phyloP scores from a whole-genome alignment of 768 basidiomycete genomes.

The Sutorius australiensis region DNA sequence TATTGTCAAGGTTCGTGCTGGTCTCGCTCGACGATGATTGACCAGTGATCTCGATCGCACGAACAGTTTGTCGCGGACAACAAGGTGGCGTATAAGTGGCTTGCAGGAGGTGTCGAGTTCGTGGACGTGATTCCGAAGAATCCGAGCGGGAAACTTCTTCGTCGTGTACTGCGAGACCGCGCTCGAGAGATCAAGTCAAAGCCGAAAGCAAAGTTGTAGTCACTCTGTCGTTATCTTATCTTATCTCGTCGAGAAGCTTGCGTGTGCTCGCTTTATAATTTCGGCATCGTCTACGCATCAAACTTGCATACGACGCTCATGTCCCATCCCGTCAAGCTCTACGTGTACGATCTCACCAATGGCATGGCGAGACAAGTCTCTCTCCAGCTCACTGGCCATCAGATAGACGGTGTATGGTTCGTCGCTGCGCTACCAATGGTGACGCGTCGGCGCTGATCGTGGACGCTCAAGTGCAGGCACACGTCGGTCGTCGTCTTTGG shows the following conservation, averaged over 20 bases:
- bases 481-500: slow-evolving; percentile 87
- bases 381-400: slow-evolving; percentile 74
- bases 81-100: slow-evolving; percentile 55
- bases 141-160: slow-evolving; percentile 57
- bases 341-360: slow-evolving; percentile 88
- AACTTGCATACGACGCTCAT: neutral
- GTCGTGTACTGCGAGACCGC: slow-evolving; percentile 50
- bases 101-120: slow-evolving; percentile 58
- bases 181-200: slow-evolving; percentile 33
- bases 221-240: neutral
- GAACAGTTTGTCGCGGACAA: slow-evolving; percentile 50
- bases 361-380: slow-evolving; percentile 82
- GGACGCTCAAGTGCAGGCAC: slow-evolving; percentile 55
- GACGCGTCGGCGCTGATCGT: slow-evolving; percentile 5
- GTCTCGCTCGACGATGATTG: neutral
- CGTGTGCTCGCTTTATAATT: slow-evolving; percentile 10
- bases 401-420: slow-evolving; percentile 93
- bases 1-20: slow-evolving; percentile 43
- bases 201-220: slow-evolving; percentile 23
- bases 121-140: slow-evolving; percentile 55
- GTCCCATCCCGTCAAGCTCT: slow-evolving; percentile 58
- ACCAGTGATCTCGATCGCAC: neutral
- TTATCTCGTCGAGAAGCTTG: slow-evolving; percentile 24
- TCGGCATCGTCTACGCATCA: slow-evolving; percentile 1
- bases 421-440: slow-evolving; percentile 15